phyloP scores from a whole-genome alignment of 1,284 basidiomycete species.

The Lignosus rhinocerotis region DNA sequence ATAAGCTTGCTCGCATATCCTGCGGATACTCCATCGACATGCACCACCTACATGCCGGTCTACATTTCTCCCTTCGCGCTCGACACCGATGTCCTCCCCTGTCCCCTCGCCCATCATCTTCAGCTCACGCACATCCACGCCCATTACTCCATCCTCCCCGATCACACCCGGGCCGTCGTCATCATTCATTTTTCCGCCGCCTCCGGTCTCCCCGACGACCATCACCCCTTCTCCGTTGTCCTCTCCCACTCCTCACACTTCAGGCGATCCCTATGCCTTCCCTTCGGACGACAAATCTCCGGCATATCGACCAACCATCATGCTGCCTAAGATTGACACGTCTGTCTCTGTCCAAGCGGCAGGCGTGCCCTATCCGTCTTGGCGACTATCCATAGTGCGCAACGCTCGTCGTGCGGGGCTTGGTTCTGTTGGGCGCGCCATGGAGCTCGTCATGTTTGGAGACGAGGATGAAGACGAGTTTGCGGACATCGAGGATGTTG shows the following conservation, averaged over 20 bases:
- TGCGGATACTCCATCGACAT: constrained; percentile 62
- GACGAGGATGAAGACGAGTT: constrained; percentile 25
- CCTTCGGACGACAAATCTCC: background rate
- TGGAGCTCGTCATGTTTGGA: constrained; percentile 48
- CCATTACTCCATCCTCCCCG: constrained; percentile 8
- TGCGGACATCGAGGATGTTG: constrained; percentile 5
- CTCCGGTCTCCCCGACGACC: background rate
- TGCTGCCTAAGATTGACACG: background rate
- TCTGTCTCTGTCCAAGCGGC: constrained; percentile 18
- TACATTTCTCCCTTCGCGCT: constrained; percentile 41
- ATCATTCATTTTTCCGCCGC: constrained; percentile 8
- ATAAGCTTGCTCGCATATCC: constrained; percentile 54
- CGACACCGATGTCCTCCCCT: constrained; percentile 12
- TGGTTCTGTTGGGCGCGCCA: constrained; percentile 51
- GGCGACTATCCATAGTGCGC: constrained; percentile 50
- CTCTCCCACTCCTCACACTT: background rate
- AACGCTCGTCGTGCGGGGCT: constrained; percentile 56
- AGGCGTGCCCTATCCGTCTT: constrained; percentile 59
- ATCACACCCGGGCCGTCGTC: constrained; percentile 9
- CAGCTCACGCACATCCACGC: constrained; percentile 20
- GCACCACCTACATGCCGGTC: constrained; percentile 44
- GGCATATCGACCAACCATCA: background rate
- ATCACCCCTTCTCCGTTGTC: background rate
- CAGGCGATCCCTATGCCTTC: background rate
- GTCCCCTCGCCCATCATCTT: constrained; percentile 16